Evolutionary conservation across 352 stramenopile species (phyloP).

Genomic region (Pythium pectinolyticum): DNA sequence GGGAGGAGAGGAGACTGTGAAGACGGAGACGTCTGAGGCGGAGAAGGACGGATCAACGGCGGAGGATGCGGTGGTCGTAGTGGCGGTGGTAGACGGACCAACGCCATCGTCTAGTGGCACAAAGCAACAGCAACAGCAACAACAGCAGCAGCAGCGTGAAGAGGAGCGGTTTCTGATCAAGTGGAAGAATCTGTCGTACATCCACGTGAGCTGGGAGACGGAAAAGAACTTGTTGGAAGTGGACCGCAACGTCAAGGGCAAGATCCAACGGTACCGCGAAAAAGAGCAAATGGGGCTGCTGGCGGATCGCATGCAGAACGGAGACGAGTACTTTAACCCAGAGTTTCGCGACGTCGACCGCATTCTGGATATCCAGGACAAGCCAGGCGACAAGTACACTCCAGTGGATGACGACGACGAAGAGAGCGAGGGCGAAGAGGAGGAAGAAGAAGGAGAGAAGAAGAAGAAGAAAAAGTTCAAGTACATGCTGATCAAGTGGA

Average conservation of each 20-base stretch:
- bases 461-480: conserved; percentile 44
- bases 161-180: conserved; percentile 90
- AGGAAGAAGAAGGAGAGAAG: neutral
- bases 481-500: conserved; percentile 99
- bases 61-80: conserved; percentile 24
- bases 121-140: too few species aligned
- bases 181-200: conserved; percentile 88
- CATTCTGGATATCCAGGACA: conserved; percentile 85
- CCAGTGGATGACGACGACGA: conserved; percentile 47
- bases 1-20: neutral
- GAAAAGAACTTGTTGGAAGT: conserved; percentile 80
- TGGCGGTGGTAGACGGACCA: conserved; percentile 19
- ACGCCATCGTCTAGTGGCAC: neutral
- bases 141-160: conserved; percentile 33
- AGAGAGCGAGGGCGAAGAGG: conserved; percentile 7
- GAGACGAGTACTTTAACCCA: conserved; percentile 91
- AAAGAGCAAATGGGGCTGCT: conserved; percentile 62
- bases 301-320: conserved; percentile 41
- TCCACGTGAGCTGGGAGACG: conserved; percentile 91
- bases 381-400: conserved; percentile 65
- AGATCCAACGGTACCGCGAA: conserved; percentile 86
- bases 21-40: neutral
- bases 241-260: conserved; percentile 83
- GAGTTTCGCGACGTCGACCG: conserved; percentile 89
- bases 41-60: neutral